Conservation (phyloP, 1,284 basidiomycete species). For the Irpex sp. region DNA sequence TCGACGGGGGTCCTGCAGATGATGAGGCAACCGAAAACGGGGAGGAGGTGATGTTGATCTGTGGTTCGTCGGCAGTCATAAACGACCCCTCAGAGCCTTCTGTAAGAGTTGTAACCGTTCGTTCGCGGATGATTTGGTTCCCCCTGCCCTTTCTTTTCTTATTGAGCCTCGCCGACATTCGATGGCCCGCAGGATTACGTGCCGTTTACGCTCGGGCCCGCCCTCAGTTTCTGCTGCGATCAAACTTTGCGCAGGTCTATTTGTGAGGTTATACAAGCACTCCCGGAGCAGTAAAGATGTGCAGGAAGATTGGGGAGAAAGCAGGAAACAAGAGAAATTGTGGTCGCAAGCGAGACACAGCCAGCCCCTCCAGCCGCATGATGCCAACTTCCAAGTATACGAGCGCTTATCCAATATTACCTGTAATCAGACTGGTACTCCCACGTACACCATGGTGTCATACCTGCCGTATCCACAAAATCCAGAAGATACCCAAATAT, state of each 20-base stretch:
- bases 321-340: not conserved
- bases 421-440: not conserved
- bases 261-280: not conserved
- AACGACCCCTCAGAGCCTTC: slow-evolving; percentile 49
- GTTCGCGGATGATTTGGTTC: slow-evolving; percentile 49
- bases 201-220: not conserved
- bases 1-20: slow-evolving; percentile 12
- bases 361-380: not conserved
- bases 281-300: not conserved
- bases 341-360: not conserved
- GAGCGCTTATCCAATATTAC: not conserved
- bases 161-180: slow-evolving; percentile 57
- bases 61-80: slow-evolving; percentile 44
- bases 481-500: not conserved
- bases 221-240: not conserved
- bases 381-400: not conserved
- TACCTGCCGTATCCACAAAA: not conserved
- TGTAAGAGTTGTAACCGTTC: slow-evolving; percentile 61
- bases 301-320: not conserved
- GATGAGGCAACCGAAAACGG: slow-evolving; percentile 29
- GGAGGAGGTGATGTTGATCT: slow-evolving; percentile 26
- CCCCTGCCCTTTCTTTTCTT: slow-evolving; percentile 56
- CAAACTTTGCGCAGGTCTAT: not conserved
- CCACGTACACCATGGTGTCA: not conserved
- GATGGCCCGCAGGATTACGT: slow-evolving; percentile 2